Percentiles rank a stretch among this genome's conserved stretches.
Conservation (phyloP, 164 flowering plant genomes). For the Buxus sempervirens region DNA sequence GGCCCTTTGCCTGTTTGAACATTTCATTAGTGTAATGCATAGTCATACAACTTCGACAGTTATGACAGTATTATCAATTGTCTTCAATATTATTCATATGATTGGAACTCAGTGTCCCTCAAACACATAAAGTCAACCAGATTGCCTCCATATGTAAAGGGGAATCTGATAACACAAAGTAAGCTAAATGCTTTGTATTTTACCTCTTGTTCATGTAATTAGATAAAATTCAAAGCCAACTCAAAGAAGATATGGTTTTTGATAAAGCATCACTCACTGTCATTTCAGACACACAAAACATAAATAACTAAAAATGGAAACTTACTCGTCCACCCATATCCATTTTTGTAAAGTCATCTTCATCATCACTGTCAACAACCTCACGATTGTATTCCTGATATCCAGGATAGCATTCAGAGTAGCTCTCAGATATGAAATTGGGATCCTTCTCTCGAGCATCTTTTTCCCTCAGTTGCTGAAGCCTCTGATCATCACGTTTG, state of each 20-base stretch:
- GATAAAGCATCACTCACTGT: not conserved
- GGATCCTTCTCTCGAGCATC: slow-evolving; percentile 99
- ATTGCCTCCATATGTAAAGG: too few species aligned
- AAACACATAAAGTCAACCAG: too few species aligned
- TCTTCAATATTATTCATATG: too few species aligned
- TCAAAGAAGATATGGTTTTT: not conserved
- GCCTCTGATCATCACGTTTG: slow-evolving; percentile 94
- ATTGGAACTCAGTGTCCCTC: too few species aligned
- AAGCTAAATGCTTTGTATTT: too few species aligned
- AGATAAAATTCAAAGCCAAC: not conserved
- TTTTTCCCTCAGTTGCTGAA: slow-evolving; percentile 89
- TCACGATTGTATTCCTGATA: slow-evolving; percentile 97
- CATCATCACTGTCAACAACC: slow-evolving; percentile 90
- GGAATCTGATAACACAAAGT: too few species aligned
- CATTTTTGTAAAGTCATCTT: slow-evolving; percentile 94
- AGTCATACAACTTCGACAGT: too few species aligned
- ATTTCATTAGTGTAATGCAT: not conserved
- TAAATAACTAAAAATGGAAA: not conserved
- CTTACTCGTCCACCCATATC: slow-evolving; percentile 99
- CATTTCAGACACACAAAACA: not conserved
- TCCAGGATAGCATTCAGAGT: slow-evolving; percentile 98
- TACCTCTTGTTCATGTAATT: too few species aligned
- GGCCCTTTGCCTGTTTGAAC: slow-evolving; percentile 79
- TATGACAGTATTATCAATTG: too few species aligned
- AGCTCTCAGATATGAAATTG: slow-evolving; percentile 93